Conservation (phyloP, 352 stramenopile species). For the Globisporangium irregulare region DNA sequence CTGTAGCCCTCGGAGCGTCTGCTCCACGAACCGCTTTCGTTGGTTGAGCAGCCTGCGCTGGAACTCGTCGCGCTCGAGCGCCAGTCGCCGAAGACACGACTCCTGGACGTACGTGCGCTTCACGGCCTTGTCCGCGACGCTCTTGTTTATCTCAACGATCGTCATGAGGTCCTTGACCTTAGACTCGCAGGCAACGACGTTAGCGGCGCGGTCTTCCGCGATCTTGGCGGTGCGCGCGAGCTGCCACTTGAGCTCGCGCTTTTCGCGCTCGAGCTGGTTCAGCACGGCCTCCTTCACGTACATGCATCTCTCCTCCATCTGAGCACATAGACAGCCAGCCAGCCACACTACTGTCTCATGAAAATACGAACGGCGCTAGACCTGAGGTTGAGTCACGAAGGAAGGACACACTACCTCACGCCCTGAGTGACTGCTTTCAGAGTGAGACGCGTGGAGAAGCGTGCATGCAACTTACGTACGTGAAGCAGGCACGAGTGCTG, state of each 20-base stretch:
- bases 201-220: constrained; percentile 32
- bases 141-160: constrained; percentile 69
- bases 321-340: neutral
- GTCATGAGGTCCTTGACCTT: constrained; percentile 64
- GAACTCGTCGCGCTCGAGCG: constrained; percentile 26
- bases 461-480: too few species aligned
- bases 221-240: constrained; percentile 36
- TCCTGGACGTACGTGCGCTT: constrained; percentile 40
- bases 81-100: constrained; percentile 24
- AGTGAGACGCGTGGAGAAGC: too few species aligned
- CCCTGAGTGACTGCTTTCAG: too few species aligned
- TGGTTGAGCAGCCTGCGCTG: constrained; percentile 21
- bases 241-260: constrained; percentile 50
- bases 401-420: too few species aligned
- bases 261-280: constrained; percentile 50
- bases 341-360: too few species aligned
- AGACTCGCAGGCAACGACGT: constrained; percentile 33
- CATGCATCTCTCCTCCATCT: constrained; percentile 26
- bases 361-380: too few species aligned
- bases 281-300: constrained; percentile 54
- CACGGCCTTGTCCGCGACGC: constrained; percentile 37
- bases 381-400: too few species aligned
- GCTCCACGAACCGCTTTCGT: constrained; percentile 22
- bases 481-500: too few species aligned
- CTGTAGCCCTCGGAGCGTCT: constrained; percentile 20